Evolutionary conservation across 805 yeast genomes (phyloP).

Genomic region (Starmerella gropengiesseri): DNA sequence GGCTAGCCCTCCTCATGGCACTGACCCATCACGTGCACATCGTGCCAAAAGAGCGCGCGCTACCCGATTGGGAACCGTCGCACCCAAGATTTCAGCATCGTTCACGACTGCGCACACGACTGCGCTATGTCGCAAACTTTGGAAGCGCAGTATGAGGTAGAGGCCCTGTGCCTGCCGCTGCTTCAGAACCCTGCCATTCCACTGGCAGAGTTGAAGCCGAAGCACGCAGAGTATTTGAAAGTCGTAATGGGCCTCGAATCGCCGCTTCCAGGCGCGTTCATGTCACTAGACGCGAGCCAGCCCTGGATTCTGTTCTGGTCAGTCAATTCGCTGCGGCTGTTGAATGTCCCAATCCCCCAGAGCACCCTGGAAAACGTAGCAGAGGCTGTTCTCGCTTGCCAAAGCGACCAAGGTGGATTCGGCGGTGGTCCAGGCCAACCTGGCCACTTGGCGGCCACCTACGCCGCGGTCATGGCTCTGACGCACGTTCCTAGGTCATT

Average conservation of each 20-base stretch:
- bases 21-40: background rate
- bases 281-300: slow-evolving; percentile 72
- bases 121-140: slow-evolving; percentile 10
- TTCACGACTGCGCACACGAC: background rate
- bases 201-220: background rate
- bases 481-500: slow-evolving; percentile 38
- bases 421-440: slow-evolving; percentile 78
- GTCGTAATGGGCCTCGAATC: slow-evolving; percentile 27
- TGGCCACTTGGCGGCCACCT: slow-evolving; percentile 76
- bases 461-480: slow-evolving; percentile 61
- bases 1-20: background rate
- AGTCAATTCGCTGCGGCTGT: slow-evolving; percentile 40
- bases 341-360: slow-evolving; percentile 31
- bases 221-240: slow-evolving; percentile 39
- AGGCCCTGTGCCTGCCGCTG: slow-evolving; percentile 14
- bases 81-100: background rate
- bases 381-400: slow-evolving; percentile 29
- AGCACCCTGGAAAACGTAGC: slow-evolving; percentile 23
- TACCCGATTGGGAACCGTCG: slow-evolving; percentile 4
- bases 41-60: background rate
- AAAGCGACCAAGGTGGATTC: slow-evolving; percentile 48
- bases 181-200: slow-evolving; percentile 7
- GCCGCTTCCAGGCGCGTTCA: slow-evolving; percentile 42
- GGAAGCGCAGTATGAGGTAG: slow-evolving; percentile 16
- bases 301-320: slow-evolving; percentile 90